phyloP scores from a whole-genome alignment of 2,329 filamentous ascomycete species.

The Cladophialophora chaetospira region DNA sequence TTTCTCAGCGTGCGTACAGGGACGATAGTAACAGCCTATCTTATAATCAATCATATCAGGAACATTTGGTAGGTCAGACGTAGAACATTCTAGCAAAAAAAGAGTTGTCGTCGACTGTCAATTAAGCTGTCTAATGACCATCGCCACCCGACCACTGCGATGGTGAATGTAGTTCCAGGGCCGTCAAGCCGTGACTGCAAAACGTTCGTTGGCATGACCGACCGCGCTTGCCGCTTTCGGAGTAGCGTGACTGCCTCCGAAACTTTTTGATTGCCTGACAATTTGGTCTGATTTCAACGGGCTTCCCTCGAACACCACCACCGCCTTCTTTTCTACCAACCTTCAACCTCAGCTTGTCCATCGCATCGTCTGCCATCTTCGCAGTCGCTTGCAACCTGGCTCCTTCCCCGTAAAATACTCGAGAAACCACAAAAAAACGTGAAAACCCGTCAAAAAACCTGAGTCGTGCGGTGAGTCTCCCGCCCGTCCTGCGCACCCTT shows the following conservation, averaged over 20 bases:
- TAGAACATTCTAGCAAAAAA: no score
- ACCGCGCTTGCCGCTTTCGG: conserved; percentile 18
- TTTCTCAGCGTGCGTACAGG: no score
- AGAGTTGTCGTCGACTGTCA: no score
- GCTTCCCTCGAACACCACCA: conserved; percentile 27
- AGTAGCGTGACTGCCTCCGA: conserved; percentile 16
- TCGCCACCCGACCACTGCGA: no score
- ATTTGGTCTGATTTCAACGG: conserved; percentile 30
- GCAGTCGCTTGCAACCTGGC: conserved; percentile 35
- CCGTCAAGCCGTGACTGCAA: no score
- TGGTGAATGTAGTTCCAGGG: no score
- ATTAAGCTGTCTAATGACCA: no score
- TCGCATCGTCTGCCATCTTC: conserved; percentile 29
- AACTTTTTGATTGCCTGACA: conserved; percentile 29
- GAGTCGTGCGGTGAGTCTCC: conserved; percentile 29
- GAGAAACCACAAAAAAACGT: conserved; percentile 39
- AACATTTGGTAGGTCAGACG: no score
- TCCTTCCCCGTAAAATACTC: conserved; percentile 38
- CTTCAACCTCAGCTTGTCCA: conserved; percentile 26
- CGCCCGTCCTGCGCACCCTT: conserved; percentile 20
- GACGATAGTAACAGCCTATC: no score
- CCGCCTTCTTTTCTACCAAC: conserved; percentile 21
- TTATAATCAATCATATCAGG: no score
- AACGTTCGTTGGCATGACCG: neutral
- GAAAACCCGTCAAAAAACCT: conserved; percentile 43